These are phyloP conservation scores for Solanum chilense DNA, from an alignment of 257 asterid genomes.

Conservation along the genomic window DNA sequence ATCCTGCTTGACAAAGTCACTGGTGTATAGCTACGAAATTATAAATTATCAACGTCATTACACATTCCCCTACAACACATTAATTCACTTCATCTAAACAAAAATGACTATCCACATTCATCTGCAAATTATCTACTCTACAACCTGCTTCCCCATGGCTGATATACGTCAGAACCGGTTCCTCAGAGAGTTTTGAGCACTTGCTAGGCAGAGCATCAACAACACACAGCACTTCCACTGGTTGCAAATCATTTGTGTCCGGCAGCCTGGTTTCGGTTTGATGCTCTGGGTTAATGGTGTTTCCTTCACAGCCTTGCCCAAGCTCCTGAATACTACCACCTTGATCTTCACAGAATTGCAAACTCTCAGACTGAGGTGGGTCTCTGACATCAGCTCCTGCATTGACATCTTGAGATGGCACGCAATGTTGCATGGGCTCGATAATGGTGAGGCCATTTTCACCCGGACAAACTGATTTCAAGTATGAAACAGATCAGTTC, in stretches of 20 bases:
- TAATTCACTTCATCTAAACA: constrained; percentile 3
- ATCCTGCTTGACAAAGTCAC: not conserved
- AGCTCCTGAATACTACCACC: constrained; percentile 3
- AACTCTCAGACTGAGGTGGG: not conserved
- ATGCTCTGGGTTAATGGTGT: not conserved
- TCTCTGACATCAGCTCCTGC: not conserved
- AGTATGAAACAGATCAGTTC: not conserved
- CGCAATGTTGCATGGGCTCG: not conserved
- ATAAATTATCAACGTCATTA: not conserved
- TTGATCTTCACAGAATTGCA: constrained; percentile 6
- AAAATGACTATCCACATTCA: constrained; percentile 9
- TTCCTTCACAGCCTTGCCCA: not conserved
- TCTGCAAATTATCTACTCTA: constrained; percentile 12
- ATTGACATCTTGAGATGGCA: not conserved
- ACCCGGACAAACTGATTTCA: constrained; percentile 9
- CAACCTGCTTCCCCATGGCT: constrained; percentile 19
- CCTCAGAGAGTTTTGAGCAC: not conserved
- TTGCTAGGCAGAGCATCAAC: not conserved
- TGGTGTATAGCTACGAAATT: not conserved
- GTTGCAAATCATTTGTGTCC: not conserved
- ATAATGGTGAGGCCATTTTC: not conserved
- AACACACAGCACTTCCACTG: not conserved
- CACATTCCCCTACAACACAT: constrained; percentile 1
- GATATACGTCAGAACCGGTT: not conserved
- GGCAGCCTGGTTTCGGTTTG: not conserved